Conservation (phyloP, 495 filamentous ascomycete species). For the Aspergillus leporis region DNA sequence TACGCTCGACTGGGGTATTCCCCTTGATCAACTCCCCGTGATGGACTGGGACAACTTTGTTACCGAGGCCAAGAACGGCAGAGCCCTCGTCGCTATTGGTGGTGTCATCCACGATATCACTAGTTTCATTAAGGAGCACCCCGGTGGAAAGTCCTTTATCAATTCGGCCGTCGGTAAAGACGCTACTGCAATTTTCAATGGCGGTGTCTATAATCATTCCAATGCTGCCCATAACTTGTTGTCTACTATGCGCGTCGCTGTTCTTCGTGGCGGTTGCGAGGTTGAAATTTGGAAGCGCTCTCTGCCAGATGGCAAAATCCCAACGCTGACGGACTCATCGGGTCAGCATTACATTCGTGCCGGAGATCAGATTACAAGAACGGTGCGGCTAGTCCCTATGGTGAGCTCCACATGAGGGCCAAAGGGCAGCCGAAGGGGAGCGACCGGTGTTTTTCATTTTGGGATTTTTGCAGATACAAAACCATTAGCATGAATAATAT, state of each 20-base stretch:
- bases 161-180: background rate
- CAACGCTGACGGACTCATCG: background rate
- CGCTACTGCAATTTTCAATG: background rate
- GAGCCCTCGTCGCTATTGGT: background rate
- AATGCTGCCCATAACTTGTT: constrained; percentile 2
- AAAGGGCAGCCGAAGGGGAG: no score
- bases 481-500: no score
- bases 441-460: no score
- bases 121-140: background rate
- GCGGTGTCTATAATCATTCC: background rate
- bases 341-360: background rate
- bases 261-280: background rate
- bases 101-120: background rate
- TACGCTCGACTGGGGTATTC: background rate
- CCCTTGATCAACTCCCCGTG: background rate
- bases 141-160: background rate
- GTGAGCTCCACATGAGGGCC: background rate
- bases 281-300: background rate
- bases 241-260: background rate
- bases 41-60: constrained; percentile 2
- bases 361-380: background rate
- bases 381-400: background rate
- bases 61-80: background rate
- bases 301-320: background rate
- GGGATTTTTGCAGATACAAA: no score